These are phyloP conservation scores for Acanthamoeba royreba DNA, from an alignment of 208 protist species.

Conservation along the genomic window DNA sequence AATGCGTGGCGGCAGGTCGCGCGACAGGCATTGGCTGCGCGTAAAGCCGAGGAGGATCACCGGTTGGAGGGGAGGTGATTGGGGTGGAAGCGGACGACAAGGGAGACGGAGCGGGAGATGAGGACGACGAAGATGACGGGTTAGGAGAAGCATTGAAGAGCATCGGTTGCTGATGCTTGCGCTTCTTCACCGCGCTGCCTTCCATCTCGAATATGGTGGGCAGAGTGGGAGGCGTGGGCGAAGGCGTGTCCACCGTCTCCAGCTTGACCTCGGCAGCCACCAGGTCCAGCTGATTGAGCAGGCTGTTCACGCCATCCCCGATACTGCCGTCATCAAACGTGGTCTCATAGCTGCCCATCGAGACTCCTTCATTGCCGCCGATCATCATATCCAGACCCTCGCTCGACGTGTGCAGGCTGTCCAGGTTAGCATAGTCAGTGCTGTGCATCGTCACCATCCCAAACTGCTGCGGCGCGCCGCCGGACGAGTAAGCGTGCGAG, in stretches of 20 bases:
- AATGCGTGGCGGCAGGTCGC: neutral
- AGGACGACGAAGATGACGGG: neutral
- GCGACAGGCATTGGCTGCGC: neutral
- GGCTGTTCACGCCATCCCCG: too few relatives aligned
- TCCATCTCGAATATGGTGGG: neutral
- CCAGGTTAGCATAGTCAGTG: neutral
- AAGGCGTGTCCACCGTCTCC: too few relatives aligned
- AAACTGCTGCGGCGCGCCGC: neutral
- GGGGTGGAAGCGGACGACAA: neutral
- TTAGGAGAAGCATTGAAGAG: neutral
- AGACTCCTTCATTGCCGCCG: too few relatives aligned
- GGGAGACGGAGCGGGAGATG: neutral
- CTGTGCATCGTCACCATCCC: conserved; percentile 1
- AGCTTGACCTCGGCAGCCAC: too few relatives aligned
- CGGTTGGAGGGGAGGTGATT: neutral
- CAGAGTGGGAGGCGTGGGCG: too few relatives aligned
- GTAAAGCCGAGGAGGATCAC: neutral
- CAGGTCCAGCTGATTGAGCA: too few relatives aligned
- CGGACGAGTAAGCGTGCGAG: neutral
- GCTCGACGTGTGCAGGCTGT: neutral
- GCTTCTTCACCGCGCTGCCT: conserved; percentile 24
- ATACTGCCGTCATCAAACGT: too few relatives aligned
- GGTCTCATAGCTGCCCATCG: neutral
- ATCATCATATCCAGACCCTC: neutral
- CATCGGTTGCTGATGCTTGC: neutral